These are phyloP conservation scores for Fusarium gaditjirri DNA, from an alignment of 2,329 filamentous ascomycete genomes.

Conservation along the genomic window DNA sequence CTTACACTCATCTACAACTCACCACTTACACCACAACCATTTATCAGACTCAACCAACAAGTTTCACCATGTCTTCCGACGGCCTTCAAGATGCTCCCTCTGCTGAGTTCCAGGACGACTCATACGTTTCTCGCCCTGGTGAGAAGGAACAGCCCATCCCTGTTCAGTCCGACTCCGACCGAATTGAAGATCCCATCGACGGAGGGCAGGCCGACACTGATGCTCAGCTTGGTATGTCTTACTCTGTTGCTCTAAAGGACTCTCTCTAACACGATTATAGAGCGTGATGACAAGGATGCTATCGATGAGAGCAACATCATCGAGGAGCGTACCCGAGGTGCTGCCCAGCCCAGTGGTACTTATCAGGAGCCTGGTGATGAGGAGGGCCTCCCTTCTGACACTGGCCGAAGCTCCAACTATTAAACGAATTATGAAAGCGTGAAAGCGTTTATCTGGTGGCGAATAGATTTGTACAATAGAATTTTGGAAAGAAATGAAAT, in stretches of 20 bases:
- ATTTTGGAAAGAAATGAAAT: not conserved
- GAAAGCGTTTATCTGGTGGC: not conserved
- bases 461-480: not conserved
- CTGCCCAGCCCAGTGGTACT: conserved; percentile 25
- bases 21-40: not conserved
- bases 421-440: not conserved
- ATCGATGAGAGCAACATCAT: conserved; percentile 36
- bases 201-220: conserved; percentile 27
- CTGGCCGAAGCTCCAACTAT: conserved; percentile 30
- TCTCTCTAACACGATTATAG: not conserved
- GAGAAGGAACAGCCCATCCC: conserved; percentile 34
- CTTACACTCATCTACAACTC: not conserved
- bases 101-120: conserved; percentile 26
- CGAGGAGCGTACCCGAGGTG: conserved; percentile 31
- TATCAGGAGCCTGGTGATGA: conserved; percentile 36
- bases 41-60: not conserved
- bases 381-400: conserved; percentile 34
- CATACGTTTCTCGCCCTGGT: conserved; percentile 32
- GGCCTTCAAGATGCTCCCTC: conserved; percentile 18
- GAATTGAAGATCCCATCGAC: conserved; percentile 29
- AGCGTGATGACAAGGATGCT: conserved; percentile 32
- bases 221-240: conserved; percentile 30
- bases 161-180: conserved; percentile 34
- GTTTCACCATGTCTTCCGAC: conserved; percentile 30
- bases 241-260: too few relatives aligned